Percentiles rank a stretch among this genome's conserved stretches.
These are phyloP conservation scores for Lotus japonicus DNA, from an alignment of 306 rosid species.

Conservation along the genomic window DNA sequence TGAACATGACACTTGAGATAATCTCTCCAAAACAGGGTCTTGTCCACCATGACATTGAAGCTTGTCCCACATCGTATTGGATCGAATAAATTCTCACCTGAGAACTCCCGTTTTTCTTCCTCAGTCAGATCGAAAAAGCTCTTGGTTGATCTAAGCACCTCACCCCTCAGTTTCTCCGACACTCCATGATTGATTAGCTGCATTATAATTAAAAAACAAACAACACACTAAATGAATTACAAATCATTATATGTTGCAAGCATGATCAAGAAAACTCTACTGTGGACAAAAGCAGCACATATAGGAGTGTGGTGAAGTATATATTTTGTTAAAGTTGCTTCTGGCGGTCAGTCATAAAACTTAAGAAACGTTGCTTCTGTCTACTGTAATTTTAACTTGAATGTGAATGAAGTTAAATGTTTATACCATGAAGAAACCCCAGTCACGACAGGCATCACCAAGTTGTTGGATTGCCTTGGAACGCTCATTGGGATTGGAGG, in stretches of 20 bases:
- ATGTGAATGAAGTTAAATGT: not conserved
- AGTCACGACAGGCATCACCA: conserved; percentile 40
- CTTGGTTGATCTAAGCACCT: conserved; percentile 9
- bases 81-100: conserved; percentile 27
- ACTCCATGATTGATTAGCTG: conserved; percentile 57
- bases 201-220: not conserved
- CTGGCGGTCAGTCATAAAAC: too few relatives aligned
- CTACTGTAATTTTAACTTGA: too few relatives aligned
- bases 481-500: conserved; percentile 17
- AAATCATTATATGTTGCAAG: too few relatives aligned
- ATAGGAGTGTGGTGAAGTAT: too few relatives aligned
- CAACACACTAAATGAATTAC: not conserved
- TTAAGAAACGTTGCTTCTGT: too few relatives aligned
- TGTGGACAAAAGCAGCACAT: too few relatives aligned
- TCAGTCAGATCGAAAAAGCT: conserved; percentile 37
- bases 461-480: conserved; percentile 28
- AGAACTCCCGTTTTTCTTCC: conserved; percentile 39
- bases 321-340: too few relatives aligned
- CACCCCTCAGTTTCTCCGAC: conserved; percentile 30
- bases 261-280: too few relatives aligned
- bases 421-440: conserved; percentile 56
- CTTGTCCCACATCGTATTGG: conserved; percentile 59
- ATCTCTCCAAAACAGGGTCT: conserved; percentile 51
- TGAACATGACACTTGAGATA: conserved; percentile 56
- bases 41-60: conserved; percentile 40